A percentile compares a stretch with the other conserved stretches of the same genome.
Evolutionary conservation across 2,329 filamentous ascomycete species (phyloP).

Genomic region (Calonectria pteridis): DNA sequence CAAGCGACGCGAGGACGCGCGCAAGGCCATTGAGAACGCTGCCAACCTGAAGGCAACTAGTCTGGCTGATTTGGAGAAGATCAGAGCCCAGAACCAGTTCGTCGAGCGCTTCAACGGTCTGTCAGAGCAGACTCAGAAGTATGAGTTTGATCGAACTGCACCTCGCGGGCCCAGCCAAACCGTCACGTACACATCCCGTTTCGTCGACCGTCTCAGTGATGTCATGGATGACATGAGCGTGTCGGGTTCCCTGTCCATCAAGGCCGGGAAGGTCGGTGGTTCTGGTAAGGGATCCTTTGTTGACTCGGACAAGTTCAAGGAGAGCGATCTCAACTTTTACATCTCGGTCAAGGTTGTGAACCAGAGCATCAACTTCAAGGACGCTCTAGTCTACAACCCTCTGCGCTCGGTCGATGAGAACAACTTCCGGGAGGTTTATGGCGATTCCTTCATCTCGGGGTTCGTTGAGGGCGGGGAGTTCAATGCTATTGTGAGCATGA

Average conservation of each 20-base stretch:
- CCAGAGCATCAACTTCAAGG: constrained; percentile 10
- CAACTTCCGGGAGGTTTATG: neutral
- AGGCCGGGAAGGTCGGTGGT: neutral
- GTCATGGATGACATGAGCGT: constrained; percentile 22
- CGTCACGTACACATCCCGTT: neutral
- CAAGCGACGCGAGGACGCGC: neutral
- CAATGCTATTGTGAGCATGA: neutral
- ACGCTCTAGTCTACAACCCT: neutral
- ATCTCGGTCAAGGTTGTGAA: constrained; percentile 25
- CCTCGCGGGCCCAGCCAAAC: neutral
- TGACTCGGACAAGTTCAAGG: constrained; percentile 19
- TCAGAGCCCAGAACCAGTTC: neutral
- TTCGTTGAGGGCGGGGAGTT: neutral
- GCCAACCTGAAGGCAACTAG: neutral
- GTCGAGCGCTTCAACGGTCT: neutral
- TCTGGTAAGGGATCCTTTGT: neutral
- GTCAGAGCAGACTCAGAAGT: neutral
- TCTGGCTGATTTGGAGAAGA: neutral
- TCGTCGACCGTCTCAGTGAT: constrained; percentile 11
- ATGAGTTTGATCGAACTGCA: neutral
- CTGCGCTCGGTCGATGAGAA: neutral
- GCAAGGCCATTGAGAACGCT: neutral
- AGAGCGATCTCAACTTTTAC: constrained; percentile 20
- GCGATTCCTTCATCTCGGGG: neutral
- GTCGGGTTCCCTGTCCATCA: constrained; percentile 9